Base-by-base conservation (phyloP, 768 basidiomycete genomes). In the Termitomyces sp. region DNA sequence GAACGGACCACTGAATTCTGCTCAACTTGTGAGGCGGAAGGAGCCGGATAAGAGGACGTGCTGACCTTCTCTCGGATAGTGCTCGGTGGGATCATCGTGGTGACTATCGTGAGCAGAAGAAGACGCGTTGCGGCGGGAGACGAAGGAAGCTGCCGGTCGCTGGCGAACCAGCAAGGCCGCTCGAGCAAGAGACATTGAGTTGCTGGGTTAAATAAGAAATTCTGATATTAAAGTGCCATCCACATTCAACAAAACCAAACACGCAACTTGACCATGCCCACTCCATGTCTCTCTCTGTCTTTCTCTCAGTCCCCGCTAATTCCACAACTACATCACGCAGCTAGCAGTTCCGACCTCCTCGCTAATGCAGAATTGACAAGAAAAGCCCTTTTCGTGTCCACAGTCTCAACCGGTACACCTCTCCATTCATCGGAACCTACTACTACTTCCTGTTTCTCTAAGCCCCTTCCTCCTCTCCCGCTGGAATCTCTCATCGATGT, bases 1-100 rank as follows among this genome's bases (percentile, higher is more conserved):
- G 65, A 86, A 78, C 21, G 82, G 73, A 32, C 78, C 80, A 26
- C 71, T 69, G 65, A 91, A 91, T 30, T 78, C 90, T 87, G 42
- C 11, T 37, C 14, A 19, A 14, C n/a, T 12, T 34, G 51, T 60
- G 7, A 57, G 55, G 44, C 32, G 46, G 43, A 48, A 47, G 26
- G 24, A 15, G 43, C 32, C 50, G 47, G 51, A 37, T 21, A 55
- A 28, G 49, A 47, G 15, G 32, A 30, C 54, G 44, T 45, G 34
- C 77, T 51, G 55, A 85, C 88, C 80, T 79, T 90, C 87, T 56
- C 73, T 71, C 21, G 78, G 74, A 65, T 83, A 82, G 8, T 77
- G 72, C 32, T 69, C 64, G 54, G 66, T 66, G 50, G 75, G 70
- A 60, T 72, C 66, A 45, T 76, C 68, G 55, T 81, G 74, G 58